Percentiles rank a stretch among this genome's conserved stretches.
Conservation (phyloP, 176 grass and related monocot genomes). For the Carex scoparia region DNA sequence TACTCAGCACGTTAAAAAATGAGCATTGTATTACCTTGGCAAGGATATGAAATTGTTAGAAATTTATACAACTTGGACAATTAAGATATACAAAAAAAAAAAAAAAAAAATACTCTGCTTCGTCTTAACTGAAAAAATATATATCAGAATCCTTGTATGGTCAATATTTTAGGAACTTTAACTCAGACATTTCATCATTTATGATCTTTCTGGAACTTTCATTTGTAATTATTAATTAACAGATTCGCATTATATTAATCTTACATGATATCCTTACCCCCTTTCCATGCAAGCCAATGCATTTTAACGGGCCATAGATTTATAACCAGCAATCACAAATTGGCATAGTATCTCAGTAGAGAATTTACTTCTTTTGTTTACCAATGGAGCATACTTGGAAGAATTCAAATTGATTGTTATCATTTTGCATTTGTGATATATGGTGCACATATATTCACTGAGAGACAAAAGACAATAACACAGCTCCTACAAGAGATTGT, state of each 20-base stretch:
- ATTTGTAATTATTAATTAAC: neutral
- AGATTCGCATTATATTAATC: neutral
- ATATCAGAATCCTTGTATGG: neutral
- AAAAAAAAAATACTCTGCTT: neutral
- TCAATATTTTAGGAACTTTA: neutral
- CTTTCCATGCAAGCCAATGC: too few relatives aligned
- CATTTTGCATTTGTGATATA: too few relatives aligned
- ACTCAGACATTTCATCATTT: neutral
- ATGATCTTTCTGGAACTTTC: neutral
- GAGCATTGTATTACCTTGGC: neutral
- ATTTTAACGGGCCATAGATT: too few relatives aligned
- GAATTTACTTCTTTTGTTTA: too few relatives aligned
- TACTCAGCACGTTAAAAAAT: neutral
- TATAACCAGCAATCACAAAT: too few relatives aligned
- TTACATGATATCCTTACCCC: neutral
- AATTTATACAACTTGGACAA: neutral
- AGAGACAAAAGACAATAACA: too few relatives aligned
- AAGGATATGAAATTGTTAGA: neutral
- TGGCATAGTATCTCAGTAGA: too few relatives aligned
- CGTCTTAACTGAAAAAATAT: neutral
- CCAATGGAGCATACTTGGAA: too few relatives aligned
- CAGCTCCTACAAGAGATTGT: too few relatives aligned
- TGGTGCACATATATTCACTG: too few relatives aligned
- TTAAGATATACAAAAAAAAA: neutral
- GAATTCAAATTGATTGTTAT: too few relatives aligned